Evolutionary conservation across 371 early-diverging fungal genomes (phyloP).

Genomic region (Lichtheimia ramosa): DNA sequence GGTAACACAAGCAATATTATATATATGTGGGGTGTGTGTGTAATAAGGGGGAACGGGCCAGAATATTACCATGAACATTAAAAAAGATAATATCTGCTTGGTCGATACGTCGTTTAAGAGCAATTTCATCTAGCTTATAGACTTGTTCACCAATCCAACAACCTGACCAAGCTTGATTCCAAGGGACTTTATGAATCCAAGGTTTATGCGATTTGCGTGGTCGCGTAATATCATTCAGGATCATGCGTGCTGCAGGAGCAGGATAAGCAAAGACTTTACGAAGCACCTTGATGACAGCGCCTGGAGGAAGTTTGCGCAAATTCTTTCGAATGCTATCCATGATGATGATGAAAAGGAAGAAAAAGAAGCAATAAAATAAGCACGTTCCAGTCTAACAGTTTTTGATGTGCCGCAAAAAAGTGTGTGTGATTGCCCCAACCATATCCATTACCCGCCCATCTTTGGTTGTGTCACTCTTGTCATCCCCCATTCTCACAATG

Average conservation of each 20-base stretch:
- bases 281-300: constrained; percentile 34
- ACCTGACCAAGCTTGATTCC: constrained; percentile 39
- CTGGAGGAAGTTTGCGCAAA: constrained; percentile 37
- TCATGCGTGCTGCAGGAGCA: constrained; percentile 37
- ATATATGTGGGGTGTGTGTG: not conserved
- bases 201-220: constrained; percentile 38
- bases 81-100: constrained; percentile 40
- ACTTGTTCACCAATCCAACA: constrained; percentile 49
- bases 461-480: not conserved
- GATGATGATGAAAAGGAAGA: constrained; percentile 10
- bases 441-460: too few relatives aligned
- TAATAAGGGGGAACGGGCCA: not conserved
- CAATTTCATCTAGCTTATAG: constrained; percentile 16
- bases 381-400: constrained; percentile 5
- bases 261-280: constrained; percentile 40
- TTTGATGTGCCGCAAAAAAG: not conserved
- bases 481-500: constrained; percentile 1
- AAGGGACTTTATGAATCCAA: constrained; percentile 42
- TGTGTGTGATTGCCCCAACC: too few relatives aligned
- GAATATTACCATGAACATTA: constrained; percentile 36
- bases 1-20: not conserved
- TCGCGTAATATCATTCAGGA: constrained; percentile 38
- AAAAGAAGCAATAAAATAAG: constrained; percentile 6
- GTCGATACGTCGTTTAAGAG: constrained; percentile 23
- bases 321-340: constrained; percentile 40